Base-by-base conservation (phyloP, 2,329 filamentous ascomycete genomes). In the Parastagonospora avenae region DNA sequence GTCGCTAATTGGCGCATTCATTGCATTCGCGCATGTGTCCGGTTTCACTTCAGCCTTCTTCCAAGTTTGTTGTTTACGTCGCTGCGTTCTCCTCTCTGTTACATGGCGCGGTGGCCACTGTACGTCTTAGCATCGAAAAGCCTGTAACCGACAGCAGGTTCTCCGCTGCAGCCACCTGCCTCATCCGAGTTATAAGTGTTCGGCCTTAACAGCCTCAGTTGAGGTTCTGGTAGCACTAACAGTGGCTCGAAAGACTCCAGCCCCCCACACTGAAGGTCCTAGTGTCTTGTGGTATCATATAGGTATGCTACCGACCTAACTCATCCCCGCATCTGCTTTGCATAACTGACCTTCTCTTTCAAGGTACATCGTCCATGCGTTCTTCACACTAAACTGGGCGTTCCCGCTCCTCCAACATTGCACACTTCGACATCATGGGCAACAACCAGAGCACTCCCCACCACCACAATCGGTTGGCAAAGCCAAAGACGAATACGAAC, bases 401-500 rank as follows among this genome's bases (percentile, higher is more conserved):
- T 49, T 54, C 47, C 54, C 55, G 60, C 63, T 65, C 54, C 52
- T 54, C 42, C 39, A 51, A 43, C 50, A 39, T 53, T 16, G 46
- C 41, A 47, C 33, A 53, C 35, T 41, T 51, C 43, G 41, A 54
- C 61, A 64, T 48, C 33, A 72, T 71, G 67, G 67, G 67, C 30
- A 72, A 70, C 57, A 58, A 61, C 15, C 63, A 68, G 48, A 68
- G 62, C 52, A 55, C 54, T 32, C 39, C 54, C 32, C 55, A 54
- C 30, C 54, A 64, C 43, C 54, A 66, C 40, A 63, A 73, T 53
- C 60, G 62, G 52, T 63, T 73, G 32, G 66, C 64, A 19, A 73
- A 73, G 54, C 70, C 71, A 7, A 73, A 65, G 57, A 73, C 71
- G 8, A 72, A 70, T 52, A 65, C 63, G 28, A 72, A 72, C 43